Conservation (phyloP, 371 early-diverging fungal genomes). For the Mortierella sp. region DNA sequence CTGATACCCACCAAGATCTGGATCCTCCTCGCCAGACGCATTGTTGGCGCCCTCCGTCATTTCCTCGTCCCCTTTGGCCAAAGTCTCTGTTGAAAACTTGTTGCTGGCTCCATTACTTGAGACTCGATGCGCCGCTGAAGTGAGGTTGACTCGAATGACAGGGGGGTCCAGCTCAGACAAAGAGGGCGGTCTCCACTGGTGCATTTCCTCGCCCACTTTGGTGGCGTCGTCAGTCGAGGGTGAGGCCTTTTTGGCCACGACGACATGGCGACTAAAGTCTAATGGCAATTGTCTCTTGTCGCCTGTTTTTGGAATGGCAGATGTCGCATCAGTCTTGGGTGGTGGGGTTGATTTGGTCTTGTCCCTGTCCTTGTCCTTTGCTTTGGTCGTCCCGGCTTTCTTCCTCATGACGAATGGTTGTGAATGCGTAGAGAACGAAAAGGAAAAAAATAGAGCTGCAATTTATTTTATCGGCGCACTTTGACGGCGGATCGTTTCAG, state of each 20-base stretch:
- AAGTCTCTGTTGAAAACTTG: not conserved
- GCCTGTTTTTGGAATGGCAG: constrained; percentile 12
- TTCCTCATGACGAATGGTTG: constrained; percentile 10
- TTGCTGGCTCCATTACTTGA: not conserved
- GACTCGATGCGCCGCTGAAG: not conserved
- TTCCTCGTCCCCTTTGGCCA: not conserved
- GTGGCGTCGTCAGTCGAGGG: constrained; percentile 31
- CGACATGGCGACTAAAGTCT: constrained; percentile 53
- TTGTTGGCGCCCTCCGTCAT: not conserved
- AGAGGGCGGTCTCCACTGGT: not conserved
- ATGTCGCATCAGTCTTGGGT: not conserved
- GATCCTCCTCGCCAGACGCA: not conserved
- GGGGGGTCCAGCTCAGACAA: constrained; percentile 21
- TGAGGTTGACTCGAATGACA: constrained; percentile 36
- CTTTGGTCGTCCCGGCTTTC: constrained; percentile 5
- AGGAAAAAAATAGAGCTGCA: not conserved
- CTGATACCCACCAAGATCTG: not conserved
- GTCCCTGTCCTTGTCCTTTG: not conserved
- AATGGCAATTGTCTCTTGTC: constrained; percentile 48
- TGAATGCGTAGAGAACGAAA: not conserved
- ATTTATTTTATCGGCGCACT: not conserved
- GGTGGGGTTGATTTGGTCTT: not conserved
- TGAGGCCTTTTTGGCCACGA: constrained; percentile 29
- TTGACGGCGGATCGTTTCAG: not conserved
- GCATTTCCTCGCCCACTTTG: constrained; percentile 15